Percentiles rank a stretch among this genome's conserved stretches.
Evolutionary conservation across 148 eudicot species (phyloP).

Genomic region (Spergularia marina): DNA sequence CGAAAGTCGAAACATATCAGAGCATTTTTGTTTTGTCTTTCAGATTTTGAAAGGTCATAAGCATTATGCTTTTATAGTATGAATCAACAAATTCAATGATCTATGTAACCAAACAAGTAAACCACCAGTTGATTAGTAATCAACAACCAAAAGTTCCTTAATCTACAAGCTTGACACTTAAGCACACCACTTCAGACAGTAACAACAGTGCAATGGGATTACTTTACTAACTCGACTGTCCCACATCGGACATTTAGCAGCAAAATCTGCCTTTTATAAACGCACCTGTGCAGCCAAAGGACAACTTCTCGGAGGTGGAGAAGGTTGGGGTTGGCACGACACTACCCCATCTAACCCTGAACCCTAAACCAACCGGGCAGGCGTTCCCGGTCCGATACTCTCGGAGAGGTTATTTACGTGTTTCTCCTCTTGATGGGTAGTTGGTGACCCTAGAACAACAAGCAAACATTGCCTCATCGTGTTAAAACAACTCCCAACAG

Average conservation of each 20-base stretch:
- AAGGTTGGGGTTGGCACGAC: not conserved
- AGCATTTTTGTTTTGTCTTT: too few relatives aligned
- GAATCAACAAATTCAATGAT: too few relatives aligned
- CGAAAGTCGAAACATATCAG: too few relatives aligned
- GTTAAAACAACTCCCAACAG: conserved; percentile 1
- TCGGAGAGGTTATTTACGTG: conserved; percentile 11
- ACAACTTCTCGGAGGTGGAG: conserved; percentile 16
- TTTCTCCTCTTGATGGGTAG: conserved; percentile 15
- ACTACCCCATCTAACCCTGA: not conserved
- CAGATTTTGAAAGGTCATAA: too few relatives aligned
- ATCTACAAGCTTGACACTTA: too few relatives aligned
- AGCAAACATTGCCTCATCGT: conserved; percentile 1
- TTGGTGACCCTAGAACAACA: not conserved
- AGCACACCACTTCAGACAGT: too few relatives aligned
- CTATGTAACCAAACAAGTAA: too few relatives aligned
- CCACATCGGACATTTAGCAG: not conserved
- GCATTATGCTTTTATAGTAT: too few relatives aligned
- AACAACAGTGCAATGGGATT: too few relatives aligned
- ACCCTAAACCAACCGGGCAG: conserved; percentile 14
- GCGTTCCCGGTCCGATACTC: not conserved
- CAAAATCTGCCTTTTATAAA: not conserved
- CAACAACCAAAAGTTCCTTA: too few relatives aligned
- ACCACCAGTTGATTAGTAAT: too few relatives aligned
- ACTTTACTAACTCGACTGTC: not conserved
- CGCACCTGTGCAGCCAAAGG: fast-evolving